Evolutionary conservation across 1,284 basidiomycete genomes (phyloP).

Genomic region (Apiotrichum sp.): DNA sequence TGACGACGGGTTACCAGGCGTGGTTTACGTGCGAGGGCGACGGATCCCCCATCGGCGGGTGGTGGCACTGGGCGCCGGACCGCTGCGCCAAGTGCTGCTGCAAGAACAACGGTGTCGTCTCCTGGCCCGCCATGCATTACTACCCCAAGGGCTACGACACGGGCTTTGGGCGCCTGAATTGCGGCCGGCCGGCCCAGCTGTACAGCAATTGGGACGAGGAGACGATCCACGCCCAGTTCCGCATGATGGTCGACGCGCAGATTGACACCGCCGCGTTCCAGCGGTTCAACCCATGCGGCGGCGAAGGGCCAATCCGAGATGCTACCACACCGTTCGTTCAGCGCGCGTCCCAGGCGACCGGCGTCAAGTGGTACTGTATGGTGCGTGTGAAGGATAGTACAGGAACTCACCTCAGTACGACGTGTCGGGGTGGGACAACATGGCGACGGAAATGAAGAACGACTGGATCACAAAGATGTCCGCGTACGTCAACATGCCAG

Average conservation of each 20-base stretch:
- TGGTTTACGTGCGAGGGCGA: slow-evolving; percentile 19
- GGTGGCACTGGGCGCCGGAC: slow-evolving; percentile 19
- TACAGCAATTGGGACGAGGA: slow-evolving; percentile 12
- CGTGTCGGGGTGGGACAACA: slow-evolving; percentile 10
- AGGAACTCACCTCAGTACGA: slow-evolving; percentile 5
- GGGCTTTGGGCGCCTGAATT: background rate
- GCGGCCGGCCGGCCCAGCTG: slow-evolving; percentile 9
- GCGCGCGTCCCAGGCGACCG: slow-evolving; percentile 7
- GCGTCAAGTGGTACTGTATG: slow-evolving; percentile 20
- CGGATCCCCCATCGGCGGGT: slow-evolving; percentile 12
- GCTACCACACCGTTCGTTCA: slow-evolving; percentile 6
- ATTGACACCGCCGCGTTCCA: slow-evolving; percentile 20
- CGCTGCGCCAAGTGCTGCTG: background rate
- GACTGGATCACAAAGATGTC: slow-evolving; percentile 16
- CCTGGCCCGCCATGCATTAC: slow-evolving; percentile 16
- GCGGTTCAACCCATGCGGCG: slow-evolving; percentile 17
- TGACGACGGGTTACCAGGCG: slow-evolving; percentile 16
- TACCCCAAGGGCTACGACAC: slow-evolving; percentile 13
- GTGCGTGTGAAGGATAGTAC: background rate
- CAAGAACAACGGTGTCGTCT: slow-evolving; percentile 12
- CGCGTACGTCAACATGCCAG: slow-evolving; percentile 2
- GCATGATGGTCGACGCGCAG: slow-evolving; percentile 12
- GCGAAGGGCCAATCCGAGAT: slow-evolving; percentile 16
- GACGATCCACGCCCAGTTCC: slow-evolving; percentile 13
- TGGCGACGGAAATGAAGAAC: slow-evolving; percentile 7